Conservation (phyloP, 2,329 filamentous ascomycete genomes). For the Geosmithia morbida region DNA sequence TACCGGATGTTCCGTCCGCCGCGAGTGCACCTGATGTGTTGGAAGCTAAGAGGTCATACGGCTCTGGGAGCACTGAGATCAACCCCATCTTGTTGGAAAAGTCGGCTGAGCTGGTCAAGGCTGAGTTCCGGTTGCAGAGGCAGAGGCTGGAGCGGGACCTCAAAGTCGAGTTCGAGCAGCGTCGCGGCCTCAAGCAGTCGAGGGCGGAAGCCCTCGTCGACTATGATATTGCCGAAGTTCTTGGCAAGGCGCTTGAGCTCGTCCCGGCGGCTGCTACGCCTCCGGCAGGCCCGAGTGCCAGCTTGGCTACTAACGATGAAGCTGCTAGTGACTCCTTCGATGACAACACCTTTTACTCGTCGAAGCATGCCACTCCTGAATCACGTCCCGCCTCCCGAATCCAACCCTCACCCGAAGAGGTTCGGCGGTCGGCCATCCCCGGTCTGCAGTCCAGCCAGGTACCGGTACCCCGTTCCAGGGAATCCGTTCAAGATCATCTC, state of each 20-base stretch:
- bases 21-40: conserved; percentile 10
- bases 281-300: conserved; percentile 44
- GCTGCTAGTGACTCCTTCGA: conserved; percentile 72
- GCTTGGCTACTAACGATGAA: conserved; percentile 34
- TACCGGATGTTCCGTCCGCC: conserved; percentile 4
- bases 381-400: conserved; percentile 30
- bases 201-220: conserved; percentile 43
- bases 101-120: conserved; percentile 69
- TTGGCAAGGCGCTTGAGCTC: conserved; percentile 54
- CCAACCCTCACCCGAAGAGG: conserved; percentile 28
- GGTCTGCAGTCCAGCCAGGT: neutral
- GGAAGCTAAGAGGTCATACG: conserved; percentile 24
- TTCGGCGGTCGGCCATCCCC: conserved; percentile 1
- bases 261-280: conserved; percentile 57
- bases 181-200: conserved; percentile 26
- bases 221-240: conserved; percentile 58
- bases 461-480: conserved; percentile 3
- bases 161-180: conserved; percentile 62
- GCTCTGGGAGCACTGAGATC: conserved; percentile 49
- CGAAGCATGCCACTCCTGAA: conserved; percentile 68
- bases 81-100: conserved; percentile 77
- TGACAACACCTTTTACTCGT: conserved; percentile 92
- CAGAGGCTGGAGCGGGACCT: conserved; percentile 67
- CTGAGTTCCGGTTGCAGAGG: conserved; percentile 67
- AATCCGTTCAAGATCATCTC: neutral